Conservation (phyloP, 192 early-diverging fungal species). For the Fimicolochytrium jonesii region DNA sequence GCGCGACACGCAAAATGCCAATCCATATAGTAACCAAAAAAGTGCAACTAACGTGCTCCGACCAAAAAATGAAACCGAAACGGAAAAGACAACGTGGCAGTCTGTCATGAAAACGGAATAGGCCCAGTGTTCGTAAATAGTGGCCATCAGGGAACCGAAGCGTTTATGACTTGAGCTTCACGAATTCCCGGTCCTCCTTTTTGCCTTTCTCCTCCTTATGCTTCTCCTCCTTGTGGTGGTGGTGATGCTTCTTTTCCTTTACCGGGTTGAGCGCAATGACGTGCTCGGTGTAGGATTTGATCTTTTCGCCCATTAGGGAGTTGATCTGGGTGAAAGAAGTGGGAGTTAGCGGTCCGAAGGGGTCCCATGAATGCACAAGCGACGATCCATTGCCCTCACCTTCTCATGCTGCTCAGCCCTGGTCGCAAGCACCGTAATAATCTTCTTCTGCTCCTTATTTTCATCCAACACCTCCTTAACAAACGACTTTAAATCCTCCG, state of each 20-base stretch:
- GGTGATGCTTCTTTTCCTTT: slow-evolving; percentile 10
- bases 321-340: slow-evolving; percentile 10
- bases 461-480: slow-evolving; percentile 23
- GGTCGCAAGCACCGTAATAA: slow-evolving; percentile 11
- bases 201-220: no score
- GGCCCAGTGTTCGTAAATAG: no score
- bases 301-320: slow-evolving; percentile 20
- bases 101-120: no score
- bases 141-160: no score
- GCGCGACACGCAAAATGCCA: no score
- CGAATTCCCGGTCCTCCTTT: no score
- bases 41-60: no score
- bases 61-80: no score
- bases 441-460: slow-evolving; percentile 15
- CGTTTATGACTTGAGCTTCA: no score
- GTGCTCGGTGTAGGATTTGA: slow-evolving; percentile 17
- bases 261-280: slow-evolving; percentile 17
- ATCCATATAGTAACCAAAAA: no score
- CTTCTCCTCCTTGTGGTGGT: no score
- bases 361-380: background rate
- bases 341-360: background rate
- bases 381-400: background rate
- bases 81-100: no score
- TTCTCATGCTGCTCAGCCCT: slow-evolving; percentile 19
- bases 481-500: slow-evolving; percentile 10